phyloP scores from a whole-genome alignment of 208 protist species.

The Angomonas deanei region DNA sequence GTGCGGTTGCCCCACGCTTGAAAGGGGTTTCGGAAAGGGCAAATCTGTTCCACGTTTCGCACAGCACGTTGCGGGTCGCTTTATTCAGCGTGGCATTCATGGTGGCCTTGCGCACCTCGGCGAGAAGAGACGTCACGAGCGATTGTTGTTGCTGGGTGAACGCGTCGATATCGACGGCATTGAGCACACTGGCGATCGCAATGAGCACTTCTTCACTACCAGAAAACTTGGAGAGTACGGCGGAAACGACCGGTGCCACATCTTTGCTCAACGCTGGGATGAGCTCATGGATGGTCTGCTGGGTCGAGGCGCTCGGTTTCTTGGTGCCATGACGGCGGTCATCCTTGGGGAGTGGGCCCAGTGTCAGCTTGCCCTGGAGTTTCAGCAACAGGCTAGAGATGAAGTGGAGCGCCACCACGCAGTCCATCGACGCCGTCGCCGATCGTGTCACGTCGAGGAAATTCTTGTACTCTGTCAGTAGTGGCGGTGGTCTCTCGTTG shows the following conservation, averaged over 20 bases:
- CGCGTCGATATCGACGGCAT: conserved; percentile 43
- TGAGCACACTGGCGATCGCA: conserved; percentile 34
- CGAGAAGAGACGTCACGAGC: conserved; percentile 37
- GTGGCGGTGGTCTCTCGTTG: conserved; percentile 41
- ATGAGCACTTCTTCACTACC: conserved; percentile 41
- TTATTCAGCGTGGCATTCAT: conserved; percentile 17
- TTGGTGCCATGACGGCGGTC: conserved; percentile 26
- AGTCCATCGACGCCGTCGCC: conserved; percentile 32
- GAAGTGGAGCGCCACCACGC: conserved; percentile 44
- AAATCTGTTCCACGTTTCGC: conserved; percentile 66
- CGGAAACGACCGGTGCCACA: conserved; percentile 30
- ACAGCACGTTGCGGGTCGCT: conserved; percentile 19
- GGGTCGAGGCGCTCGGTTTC: conserved; percentile 1
- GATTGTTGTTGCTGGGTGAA: conserved; percentile 41
- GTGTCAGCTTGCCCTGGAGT: conserved; percentile 32
- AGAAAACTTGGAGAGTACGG: conserved; percentile 46
- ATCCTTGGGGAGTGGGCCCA: conserved; percentile 61
- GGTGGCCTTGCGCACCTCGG: conserved; percentile 53
- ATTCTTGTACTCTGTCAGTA: conserved; percentile 54
- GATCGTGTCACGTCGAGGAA: conserved; percentile 38
- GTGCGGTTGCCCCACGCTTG: conserved; percentile 46
- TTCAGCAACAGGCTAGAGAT: conserved; percentile 55
- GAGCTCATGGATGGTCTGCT: conserved; percentile 17
- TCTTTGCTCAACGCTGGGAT: conserved; percentile 41
- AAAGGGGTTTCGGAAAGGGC: conserved; percentile 50